Base-by-base conservation (phyloP, 106 monocot genomes). In the Amphibolis antarctica region DNA sequence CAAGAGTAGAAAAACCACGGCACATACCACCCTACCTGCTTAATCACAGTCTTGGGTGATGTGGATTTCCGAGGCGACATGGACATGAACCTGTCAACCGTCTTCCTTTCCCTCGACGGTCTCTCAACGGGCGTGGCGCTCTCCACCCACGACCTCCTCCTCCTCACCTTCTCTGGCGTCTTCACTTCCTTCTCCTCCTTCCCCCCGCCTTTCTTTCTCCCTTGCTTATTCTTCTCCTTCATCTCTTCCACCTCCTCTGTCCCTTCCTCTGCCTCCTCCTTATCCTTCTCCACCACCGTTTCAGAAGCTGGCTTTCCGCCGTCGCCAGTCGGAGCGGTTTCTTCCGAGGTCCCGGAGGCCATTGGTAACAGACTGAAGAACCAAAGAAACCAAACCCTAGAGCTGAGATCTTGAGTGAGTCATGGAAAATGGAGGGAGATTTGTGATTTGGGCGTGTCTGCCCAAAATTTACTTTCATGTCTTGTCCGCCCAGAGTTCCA, bases 41-140 rank as follows among this genome's bases (percentile, higher is more conserved):
- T 53, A 26, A 88, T 77, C 19, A 79, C 42, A 22, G 60, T 63
- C 76, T 88, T 93, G 12, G 63, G 43, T 3, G 68, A 72, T 5
- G 83, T 46, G 17, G 42, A 21, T 44, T 30, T 79, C 20, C 62
- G 71, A 0, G 80, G 82, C 1, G 82, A 49, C 50, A 70, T 15
- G 3, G 58, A 70, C 15, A 80, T 45, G 64, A 67, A 88, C 74
- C 93, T 76, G 81, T 85, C 88, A 10, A 89, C 88, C 12, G 77
- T 66, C 77, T 82, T 89, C 75, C 85, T 71, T 75, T 89, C 88
- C 68, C 88, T 85, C 53, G 82, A 62, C 17, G 88, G 84, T 64
- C 88, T 69, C 67, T 83, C 80, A 10, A 66, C 64, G 24, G 76
- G 20, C 5, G 73, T 48, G 25, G 66, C 67, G 9, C 26, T 21